A percentile compares a stretch with the other conserved stretches of the same genome.
phyloP scores from a whole-genome alignment of 208 protist genomes.

The Trichomonas gallinae region DNA sequence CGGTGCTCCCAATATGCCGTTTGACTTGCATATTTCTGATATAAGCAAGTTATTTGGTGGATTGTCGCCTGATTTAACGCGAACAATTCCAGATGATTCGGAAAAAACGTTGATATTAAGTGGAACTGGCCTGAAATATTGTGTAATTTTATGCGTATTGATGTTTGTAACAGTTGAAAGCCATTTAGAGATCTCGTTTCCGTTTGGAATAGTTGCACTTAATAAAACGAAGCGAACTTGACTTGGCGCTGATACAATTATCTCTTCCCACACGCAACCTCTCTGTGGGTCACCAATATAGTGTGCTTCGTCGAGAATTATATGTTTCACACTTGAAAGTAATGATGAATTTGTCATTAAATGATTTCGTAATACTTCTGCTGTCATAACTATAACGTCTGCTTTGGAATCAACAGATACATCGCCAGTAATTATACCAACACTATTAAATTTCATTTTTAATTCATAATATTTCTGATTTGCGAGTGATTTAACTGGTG shows the following conservation, averaged over 20 bases:
- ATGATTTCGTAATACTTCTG: background rate
- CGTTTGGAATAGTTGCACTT: background rate
- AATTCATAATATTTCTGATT: slow-evolving; percentile 1
- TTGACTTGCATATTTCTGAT: background rate
- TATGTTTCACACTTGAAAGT: background rate
- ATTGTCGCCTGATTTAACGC: background rate
- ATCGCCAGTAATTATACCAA: slow-evolving; percentile 6
- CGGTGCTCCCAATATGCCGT: background rate
- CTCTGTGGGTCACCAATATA: background rate
- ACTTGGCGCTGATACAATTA: background rate
- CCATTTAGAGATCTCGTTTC: background rate
- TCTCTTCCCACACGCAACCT: background rate
- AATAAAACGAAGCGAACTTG: background rate
- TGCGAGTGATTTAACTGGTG: slow-evolving; percentile 8
- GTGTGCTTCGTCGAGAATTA: slow-evolving; percentile 10
- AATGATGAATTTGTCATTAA: background rate
- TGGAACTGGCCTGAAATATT: background rate
- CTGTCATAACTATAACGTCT: background rate
- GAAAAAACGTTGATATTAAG: background rate
- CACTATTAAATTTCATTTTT: background rate
- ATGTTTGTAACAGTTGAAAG: background rate
- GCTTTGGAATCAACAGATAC: background rate
- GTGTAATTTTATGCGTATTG: background rate
- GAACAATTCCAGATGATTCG: background rate
- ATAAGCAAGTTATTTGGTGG: background rate